These are phyloP conservation scores for Naematelia encephala DNA, from an alignment of 768 basidiomycete species.

Conservation along the genomic window DNA sequence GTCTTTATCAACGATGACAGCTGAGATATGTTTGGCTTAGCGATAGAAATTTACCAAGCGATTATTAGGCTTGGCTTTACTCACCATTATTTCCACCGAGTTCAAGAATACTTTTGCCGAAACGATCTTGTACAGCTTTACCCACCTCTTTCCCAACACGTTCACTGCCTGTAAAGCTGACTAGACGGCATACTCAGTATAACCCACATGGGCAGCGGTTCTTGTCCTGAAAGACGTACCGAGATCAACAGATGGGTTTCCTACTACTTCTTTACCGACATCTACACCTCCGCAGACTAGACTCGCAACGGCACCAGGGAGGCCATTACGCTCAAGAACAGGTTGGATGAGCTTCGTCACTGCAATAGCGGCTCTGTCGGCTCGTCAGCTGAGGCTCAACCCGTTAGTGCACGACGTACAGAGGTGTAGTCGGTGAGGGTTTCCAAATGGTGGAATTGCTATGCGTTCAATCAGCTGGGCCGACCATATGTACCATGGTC, in stretches of 20 bases:
- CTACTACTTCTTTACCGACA: conserved; percentile 73
- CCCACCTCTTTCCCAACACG: conserved; percentile 80
- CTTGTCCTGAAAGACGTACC: conserved; percentile 54
- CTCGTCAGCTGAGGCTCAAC: neutral
- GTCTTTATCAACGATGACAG: conserved; percentile 87
- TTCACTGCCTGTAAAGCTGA: conserved; percentile 95
- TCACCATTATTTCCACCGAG: conserved; percentile 93
- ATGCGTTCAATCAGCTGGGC: neutral
- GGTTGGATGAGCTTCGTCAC: conserved; percentile 76
- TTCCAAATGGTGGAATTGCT: conserved; percentile 78
- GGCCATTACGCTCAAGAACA: conserved; percentile 74
- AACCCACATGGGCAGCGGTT: neutral
- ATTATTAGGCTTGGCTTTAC: too few species aligned
- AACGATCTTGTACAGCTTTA: conserved; percentile 77
- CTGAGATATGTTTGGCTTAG: conserved; percentile 55
- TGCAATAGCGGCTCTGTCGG: conserved; percentile 62
- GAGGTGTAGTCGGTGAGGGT: conserved; percentile 78
- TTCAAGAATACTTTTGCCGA: conserved; percentile 83
- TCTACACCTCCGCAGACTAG: conserved; percentile 80
- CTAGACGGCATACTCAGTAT: conserved; percentile 51
- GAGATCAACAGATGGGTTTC: conserved; percentile 70
- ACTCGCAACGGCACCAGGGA: conserved; percentile 78
- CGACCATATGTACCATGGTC: too few species aligned
- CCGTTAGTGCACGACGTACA: conserved; percentile 56
- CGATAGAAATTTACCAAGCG: neutral